Conservation (phyloP, 116 monocot genomes). For the Zostera marina region DNA sequence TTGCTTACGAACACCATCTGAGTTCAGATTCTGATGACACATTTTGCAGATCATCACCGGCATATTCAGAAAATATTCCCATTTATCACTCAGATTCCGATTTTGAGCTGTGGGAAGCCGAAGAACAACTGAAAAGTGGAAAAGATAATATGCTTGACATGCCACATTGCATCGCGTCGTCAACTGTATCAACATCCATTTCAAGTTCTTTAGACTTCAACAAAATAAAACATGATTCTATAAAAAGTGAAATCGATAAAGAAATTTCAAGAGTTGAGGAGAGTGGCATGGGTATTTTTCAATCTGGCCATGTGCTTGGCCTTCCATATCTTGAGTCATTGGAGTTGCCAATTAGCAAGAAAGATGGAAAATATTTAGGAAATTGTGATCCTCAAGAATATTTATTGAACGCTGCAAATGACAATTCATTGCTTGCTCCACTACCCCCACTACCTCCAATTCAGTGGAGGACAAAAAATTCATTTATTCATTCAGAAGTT, state of each 20-base stretch:
- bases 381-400: conserved; percentile 8
- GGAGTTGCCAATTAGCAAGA: conserved; percentile 8
- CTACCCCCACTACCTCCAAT: conserved; percentile 41
- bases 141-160: conserved; percentile 19
- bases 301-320: conserved; percentile 14
- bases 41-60: conserved; percentile 54
- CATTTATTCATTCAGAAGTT: conserved; percentile 12
- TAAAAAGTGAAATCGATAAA: conserved; percentile 9
- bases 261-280: conserved; percentile 14
- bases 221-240: conserved; percentile 12
- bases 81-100: conserved; percentile 54
- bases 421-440: conserved; percentile 30
- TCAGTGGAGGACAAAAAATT: no score
- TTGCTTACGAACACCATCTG: conserved; percentile 17
- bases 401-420: conserved; percentile 9
- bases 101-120: conserved; percentile 71
- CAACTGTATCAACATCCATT: conserved; percentile 14
- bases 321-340: conserved; percentile 41
- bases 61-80: conserved; percentile 53
- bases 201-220: conserved; percentile 20
- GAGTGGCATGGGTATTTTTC: conserved; percentile 18
- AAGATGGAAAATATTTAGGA: conserved; percentile 8
- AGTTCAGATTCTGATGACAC: conserved; percentile 87
- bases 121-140: conserved; percentile 16
- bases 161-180: conserved; percentile 17